phyloP scores from a whole-genome alignment of 805 yeast species.

The Hanseniaspora taiwanica region DNA sequence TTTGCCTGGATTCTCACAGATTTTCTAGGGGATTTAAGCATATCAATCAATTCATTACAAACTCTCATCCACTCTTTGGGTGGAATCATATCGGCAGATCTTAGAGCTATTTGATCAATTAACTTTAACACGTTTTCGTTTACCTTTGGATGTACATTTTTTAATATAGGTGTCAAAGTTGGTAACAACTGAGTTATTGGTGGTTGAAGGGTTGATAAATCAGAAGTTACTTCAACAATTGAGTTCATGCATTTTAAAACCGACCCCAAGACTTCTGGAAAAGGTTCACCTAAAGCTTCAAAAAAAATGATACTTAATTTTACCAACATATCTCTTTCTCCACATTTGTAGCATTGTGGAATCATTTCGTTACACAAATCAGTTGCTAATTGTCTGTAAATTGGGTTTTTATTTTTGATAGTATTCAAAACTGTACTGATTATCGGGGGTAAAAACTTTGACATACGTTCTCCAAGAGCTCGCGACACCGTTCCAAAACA shows the following conservation, averaged over 20 bases:
- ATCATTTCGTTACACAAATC: slow-evolving; percentile 58
- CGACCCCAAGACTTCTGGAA: slow-evolving; percentile 87
- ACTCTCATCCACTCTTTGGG: slow-evolving; percentile 97
- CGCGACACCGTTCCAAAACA: slow-evolving; percentile 53
- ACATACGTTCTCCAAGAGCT: slow-evolving; percentile 49
- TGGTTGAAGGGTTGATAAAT: slow-evolving; percentile 55
- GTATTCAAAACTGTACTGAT: slow-evolving; percentile 61
- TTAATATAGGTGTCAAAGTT: slow-evolving; percentile 77
- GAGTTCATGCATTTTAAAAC: slow-evolving; percentile 56
- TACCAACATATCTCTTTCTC: slow-evolving; percentile 45
- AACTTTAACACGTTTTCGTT: slow-evolving; percentile 70
- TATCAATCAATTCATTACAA: slow-evolving; percentile 78
- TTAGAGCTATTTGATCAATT: slow-evolving; percentile 70
- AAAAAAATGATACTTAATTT: slow-evolving; percentile 66
- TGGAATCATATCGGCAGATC: slow-evolving; percentile 68
- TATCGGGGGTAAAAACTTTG: slow-evolving; percentile 61
- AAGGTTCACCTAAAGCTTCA: slow-evolving; percentile 89
- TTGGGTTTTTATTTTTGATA: slow-evolving; percentile 55
- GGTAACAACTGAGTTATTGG: slow-evolving; percentile 75
- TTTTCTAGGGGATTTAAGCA: slow-evolving; percentile 70
- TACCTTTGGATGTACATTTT: slow-evolving; percentile 82
- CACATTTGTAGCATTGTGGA: slow-evolving; percentile 51
- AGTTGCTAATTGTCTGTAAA: slow-evolving; percentile 73
- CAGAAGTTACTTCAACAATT: slow-evolving; percentile 42
- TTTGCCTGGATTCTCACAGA: slow-evolving; percentile 76